A percentile compares a stretch with the other conserved stretches of the same genome.
Evolutionary conservation across 2,329 filamentous ascomycete genomes (phyloP).

Genomic region (Dryadomyces quercivorus): DNA sequence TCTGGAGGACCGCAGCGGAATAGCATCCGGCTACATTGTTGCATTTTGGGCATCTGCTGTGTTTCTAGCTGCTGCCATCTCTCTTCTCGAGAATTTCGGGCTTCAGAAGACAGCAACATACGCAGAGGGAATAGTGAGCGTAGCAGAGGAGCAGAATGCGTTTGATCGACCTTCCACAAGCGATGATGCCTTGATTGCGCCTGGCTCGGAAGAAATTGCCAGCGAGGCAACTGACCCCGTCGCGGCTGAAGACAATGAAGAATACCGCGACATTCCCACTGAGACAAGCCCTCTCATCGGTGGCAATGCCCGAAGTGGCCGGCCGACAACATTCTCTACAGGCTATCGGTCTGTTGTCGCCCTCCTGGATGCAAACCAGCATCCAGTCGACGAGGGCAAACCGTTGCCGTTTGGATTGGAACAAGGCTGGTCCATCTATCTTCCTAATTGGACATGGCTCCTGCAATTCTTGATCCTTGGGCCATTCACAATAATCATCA

Average conservation of each 20-base stretch:
- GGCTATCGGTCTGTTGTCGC: conserved; percentile 37
- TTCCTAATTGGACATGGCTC: conserved; percentile 80
- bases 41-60: conserved; percentile 68
- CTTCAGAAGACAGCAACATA: conserved; percentile 62
- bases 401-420: conserved; percentile 49
- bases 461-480: conserved; percentile 72
- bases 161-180: conserved; percentile 19
- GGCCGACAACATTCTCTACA: conserved; percentile 39
- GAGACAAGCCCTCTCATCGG: conserved; percentile 41
- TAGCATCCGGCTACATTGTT: conserved; percentile 68
- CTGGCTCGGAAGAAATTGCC: conserved; percentile 23
- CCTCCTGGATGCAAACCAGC: conserved; percentile 11
- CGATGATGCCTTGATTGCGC: conserved; percentile 25
- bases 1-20: conserved; percentile 59
- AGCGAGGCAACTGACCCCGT: neutral
- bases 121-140: conserved; percentile 34
- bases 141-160: conserved; percentile 23
- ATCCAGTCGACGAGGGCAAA: neutral
- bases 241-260: neutral
- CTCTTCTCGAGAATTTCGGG: conserved; percentile 68
- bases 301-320: conserved; percentile 12
- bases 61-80: conserved; percentile 63
- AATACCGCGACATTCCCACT: conserved; percentile 19
- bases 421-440: conserved; percentile 69
- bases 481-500: conserved; percentile 64